Evolutionary conservation across 208 protist species (phyloP).

Genomic region (Wallacemonas collosoma): DNA sequence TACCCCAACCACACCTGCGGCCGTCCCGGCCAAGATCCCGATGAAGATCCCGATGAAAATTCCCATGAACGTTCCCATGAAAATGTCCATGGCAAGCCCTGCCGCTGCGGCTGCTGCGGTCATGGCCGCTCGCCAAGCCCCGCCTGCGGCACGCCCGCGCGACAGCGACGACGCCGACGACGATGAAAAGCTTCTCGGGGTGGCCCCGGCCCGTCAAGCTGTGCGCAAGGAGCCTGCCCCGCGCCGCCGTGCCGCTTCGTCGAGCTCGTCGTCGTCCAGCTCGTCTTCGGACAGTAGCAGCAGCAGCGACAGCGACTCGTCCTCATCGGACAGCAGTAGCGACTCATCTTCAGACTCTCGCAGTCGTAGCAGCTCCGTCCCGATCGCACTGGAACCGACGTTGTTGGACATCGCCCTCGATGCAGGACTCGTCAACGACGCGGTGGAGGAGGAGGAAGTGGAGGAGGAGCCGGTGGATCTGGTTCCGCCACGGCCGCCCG

Average conservation of each 20-base stretch:
- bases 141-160: slow-evolving; percentile 22
- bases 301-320: neutral
- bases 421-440: slow-evolving; percentile 54
- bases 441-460: slow-evolving; percentile 43
- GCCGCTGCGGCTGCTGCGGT: slow-evolving; percentile 23
- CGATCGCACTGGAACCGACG: slow-evolving; percentile 46
- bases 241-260: slow-evolving; percentile 21
- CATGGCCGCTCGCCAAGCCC: slow-evolving; percentile 22
- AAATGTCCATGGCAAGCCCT: slow-evolving; percentile 29
- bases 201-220: slow-evolving; percentile 16
- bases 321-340: slow-evolving; percentile 20
- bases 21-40: slow-evolving; percentile 52
- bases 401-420: slow-evolving; percentile 60
- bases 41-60: slow-evolving; percentile 75
- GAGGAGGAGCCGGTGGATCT: slow-evolving; percentile 37
- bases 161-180: slow-evolving; percentile 30
- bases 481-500: slow-evolving; percentile 70
- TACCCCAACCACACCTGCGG: slow-evolving; percentile 16
- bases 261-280: slow-evolving; percentile 23
- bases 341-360: slow-evolving; percentile 13
- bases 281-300: slow-evolving; percentile 12
- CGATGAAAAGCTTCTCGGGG: slow-evolving; percentile 36
- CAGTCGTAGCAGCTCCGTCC: slow-evolving; percentile 21
- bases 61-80: slow-evolving; percentile 45
- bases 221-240: slow-evolving; percentile 15